Base-by-base conservation (phyloP, 805 yeast genomes). In the Saturnispora zaruensis region DNA sequence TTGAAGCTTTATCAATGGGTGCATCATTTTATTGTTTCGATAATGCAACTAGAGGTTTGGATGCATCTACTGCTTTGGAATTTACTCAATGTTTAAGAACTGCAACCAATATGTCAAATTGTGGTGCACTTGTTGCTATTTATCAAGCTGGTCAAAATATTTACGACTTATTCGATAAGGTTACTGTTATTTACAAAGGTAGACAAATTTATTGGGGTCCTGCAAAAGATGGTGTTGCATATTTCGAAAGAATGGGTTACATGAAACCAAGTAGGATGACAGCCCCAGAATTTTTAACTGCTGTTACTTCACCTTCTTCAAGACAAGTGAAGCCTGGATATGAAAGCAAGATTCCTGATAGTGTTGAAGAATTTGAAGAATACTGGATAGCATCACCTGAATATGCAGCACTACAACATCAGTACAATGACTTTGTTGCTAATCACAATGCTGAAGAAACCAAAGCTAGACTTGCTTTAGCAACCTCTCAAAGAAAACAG, bases 71-170 rank as follows among this genome's bases (percentile, higher is more conserved):
- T 26, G 86, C 86, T 20, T 71, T 81, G 52, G 86, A 80, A 64
- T 80, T 77, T 55, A 73, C 79, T 32, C 76, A 78, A 60, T 79
- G 83, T 46, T 70, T 81, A 50, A 77, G 80, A 67, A 72, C 81
- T 14, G 76, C 81, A 4, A 79, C 86, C 6, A 77, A 79, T 54
- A 66, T 81, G 67, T 66, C 76, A 57, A 73, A 75, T 50, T 71
- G 76, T 41, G 73, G 83, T 26, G 81, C 84, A 6, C 66, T 81
- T 53, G 79, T 81, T 51, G 81, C 86, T 38, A 78, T 81, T 56
- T 81, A 81, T 59, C 87, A 81, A 65, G 83, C 84, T 50, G 78
- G 82, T 59, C 82, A 81, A 64, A 79, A 78, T 52, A 78, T 81
- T 49, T 81, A 79, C 60, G 75, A 77, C 36, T 66, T 75, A 55